Evolutionary conservation across 2,329 filamentous ascomycete species (phyloP).

Genomic region (Colletotrichum scovillei): DNA sequence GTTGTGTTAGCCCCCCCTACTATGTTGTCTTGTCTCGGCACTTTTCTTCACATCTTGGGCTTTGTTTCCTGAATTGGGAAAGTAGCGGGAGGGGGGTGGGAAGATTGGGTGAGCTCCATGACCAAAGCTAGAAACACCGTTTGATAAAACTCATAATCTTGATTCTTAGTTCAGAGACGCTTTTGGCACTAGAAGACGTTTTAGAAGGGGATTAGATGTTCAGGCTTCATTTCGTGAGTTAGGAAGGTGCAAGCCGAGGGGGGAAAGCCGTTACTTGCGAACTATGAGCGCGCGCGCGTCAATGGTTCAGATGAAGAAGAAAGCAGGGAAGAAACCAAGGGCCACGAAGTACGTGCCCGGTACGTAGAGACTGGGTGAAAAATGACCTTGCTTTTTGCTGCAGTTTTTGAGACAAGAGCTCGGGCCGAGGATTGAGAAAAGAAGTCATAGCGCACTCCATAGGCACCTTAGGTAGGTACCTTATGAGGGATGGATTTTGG

Average conservation of each 20-base stretch:
- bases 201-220: not conserved
- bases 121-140: not conserved
- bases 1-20: too few species aligned
- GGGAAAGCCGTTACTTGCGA: not conserved
- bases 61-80: too few species aligned
- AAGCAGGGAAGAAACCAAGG: not conserved
- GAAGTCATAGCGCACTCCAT: not conserved
- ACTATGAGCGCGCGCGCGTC: not conserved
- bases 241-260: too few species aligned
- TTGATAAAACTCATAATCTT: too few species aligned
- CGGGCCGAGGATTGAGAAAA: not conserved
- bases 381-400: not conserved
- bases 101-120: too few species aligned
- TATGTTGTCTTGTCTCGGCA: too few species aligned
- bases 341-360: too few species aligned
- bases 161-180: too few species aligned
- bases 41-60: too few species aligned
- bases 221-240: too few species aligned
- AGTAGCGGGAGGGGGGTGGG: too few species aligned
- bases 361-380: not conserved
- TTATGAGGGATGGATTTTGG: not conserved
- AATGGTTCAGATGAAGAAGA: not conserved
- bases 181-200: not conserved
- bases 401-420: not conserved
- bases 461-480: too few species aligned